Evolutionary conservation across 176 grass and related monocot species (phyloP).

Genomic region (Saccharum spontaneum): DNA sequence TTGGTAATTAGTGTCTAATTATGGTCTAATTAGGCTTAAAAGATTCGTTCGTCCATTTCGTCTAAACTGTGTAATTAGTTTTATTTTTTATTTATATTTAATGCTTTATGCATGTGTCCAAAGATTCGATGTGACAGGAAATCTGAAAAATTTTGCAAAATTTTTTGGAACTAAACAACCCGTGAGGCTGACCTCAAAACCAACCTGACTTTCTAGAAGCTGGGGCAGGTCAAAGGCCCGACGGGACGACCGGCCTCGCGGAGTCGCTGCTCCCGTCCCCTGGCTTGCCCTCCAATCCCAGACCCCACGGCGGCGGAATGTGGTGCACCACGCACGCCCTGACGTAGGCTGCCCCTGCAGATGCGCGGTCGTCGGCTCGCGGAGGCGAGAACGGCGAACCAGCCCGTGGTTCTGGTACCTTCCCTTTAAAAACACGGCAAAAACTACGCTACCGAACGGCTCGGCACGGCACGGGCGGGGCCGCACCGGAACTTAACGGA

Average conservation of each 20-base stretch:
- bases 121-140: too few relatives aligned
- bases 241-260: background rate
- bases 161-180: too few relatives aligned
- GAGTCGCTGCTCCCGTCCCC: background rate
- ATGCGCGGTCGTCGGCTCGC: background rate
- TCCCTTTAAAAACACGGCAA: background rate
- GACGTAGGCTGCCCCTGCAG: background rate
- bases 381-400: too few relatives aligned
- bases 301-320: background rate
- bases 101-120: too few relatives aligned
- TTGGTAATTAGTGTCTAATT: too few relatives aligned
- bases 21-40: too few relatives aligned
- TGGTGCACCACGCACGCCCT: slow-evolving; percentile 17
- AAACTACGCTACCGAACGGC: background rate
- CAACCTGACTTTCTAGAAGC: background rate
- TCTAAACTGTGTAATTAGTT: too few relatives aligned
- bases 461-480: background rate
- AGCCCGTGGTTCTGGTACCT: background rate
- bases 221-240: background rate
- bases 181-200: background rate
- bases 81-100: too few relatives aligned
- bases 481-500: background rate
- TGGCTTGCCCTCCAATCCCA: slow-evolving; percentile 6
- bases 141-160: too few relatives aligned
- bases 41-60: too few relatives aligned